These are phyloP conservation scores for Citrullus amarus DNA, from an alignment of 306 rosid species.

Conservation along the genomic window DNA sequence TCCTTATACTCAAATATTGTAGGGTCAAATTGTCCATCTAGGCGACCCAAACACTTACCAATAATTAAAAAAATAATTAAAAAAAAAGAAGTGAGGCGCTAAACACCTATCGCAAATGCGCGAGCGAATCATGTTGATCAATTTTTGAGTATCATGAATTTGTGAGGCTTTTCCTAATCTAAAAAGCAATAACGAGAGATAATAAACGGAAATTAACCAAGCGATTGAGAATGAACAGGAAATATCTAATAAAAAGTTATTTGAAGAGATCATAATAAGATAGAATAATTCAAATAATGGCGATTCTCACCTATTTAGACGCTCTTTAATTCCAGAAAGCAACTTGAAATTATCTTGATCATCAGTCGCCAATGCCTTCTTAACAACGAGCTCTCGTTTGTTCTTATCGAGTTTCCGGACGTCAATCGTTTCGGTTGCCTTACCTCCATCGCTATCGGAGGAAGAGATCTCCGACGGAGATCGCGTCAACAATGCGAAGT, in stretches of 20 bases:
- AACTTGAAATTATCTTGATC: constrained; percentile 62
- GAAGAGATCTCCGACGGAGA: neutral
- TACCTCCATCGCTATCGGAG: neutral
- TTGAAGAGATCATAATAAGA: neutral
- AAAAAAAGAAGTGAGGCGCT: neutral
- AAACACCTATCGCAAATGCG: neutral
- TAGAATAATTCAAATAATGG: neutral
- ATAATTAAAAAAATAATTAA: no score
- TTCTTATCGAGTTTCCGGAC: constrained; percentile 46
- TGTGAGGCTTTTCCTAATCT: neutral
- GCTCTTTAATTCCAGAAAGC: constrained; percentile 60
- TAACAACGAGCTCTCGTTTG: constrained; percentile 54
- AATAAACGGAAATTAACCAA: neutral
- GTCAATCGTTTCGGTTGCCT: constrained; percentile 24
- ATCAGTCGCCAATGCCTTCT: constrained; percentile 56
- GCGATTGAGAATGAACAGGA: no score
- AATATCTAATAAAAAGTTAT: no score
- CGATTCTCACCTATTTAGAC: constrained; percentile 34
- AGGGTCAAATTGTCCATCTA: no score
- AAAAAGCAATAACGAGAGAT: no score
- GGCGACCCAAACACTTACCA: no score
- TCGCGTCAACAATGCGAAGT: constrained; percentile 41
- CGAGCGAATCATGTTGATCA: neutral
- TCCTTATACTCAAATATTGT: no score
- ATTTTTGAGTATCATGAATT: neutral